Conservation (phyloP, 2,329 filamentous ascomycete genomes). For the Calonectria fujianensis region DNA sequence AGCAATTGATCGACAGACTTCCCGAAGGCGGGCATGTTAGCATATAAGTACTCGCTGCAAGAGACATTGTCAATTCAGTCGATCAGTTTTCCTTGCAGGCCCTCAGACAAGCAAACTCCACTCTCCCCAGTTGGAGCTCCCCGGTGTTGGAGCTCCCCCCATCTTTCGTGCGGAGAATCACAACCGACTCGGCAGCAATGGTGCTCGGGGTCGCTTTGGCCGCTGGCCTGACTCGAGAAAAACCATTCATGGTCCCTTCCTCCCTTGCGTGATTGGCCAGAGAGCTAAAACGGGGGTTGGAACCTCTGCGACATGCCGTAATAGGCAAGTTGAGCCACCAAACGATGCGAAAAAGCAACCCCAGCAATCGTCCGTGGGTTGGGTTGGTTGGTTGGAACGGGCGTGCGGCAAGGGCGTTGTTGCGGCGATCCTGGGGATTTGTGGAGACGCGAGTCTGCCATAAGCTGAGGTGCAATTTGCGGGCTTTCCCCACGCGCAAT, state of each 20-base stretch:
- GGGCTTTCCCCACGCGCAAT: conserved; percentile 23
- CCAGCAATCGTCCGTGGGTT: not conserved
- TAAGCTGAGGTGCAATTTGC: not conserved
- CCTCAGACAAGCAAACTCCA: conserved; percentile 32
- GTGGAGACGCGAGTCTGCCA: conserved; percentile 4
- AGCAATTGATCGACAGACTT: conserved; percentile 14
- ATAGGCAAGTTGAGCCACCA: conserved; percentile 26
- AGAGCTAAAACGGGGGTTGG: conserved; percentile 4
- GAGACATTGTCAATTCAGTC: conserved; percentile 18
- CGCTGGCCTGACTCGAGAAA: conserved; percentile 8
- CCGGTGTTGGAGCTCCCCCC: too few species aligned
- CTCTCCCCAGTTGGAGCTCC: not conserved
- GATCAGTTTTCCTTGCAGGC: not conserved
- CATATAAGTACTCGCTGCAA: conserved; percentile 5
- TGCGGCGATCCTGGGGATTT: conserved; percentile 16
- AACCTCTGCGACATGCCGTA: conserved; percentile 26
- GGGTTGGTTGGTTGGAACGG: conserved; percentile 14
- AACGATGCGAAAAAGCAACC: not conserved
- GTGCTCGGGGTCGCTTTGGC: conserved; percentile 4
- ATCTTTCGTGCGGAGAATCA: conserved; percentile 11
- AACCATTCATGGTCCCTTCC: not conserved
- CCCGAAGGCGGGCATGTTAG: not conserved
- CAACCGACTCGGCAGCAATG: conserved; percentile 19
- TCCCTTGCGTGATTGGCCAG: not conserved
- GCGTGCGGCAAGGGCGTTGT: conserved; percentile 20